phyloP scores from a whole-genome alignment of 345 rosid species.

The Bruguiera gymnorhiza region DNA sequence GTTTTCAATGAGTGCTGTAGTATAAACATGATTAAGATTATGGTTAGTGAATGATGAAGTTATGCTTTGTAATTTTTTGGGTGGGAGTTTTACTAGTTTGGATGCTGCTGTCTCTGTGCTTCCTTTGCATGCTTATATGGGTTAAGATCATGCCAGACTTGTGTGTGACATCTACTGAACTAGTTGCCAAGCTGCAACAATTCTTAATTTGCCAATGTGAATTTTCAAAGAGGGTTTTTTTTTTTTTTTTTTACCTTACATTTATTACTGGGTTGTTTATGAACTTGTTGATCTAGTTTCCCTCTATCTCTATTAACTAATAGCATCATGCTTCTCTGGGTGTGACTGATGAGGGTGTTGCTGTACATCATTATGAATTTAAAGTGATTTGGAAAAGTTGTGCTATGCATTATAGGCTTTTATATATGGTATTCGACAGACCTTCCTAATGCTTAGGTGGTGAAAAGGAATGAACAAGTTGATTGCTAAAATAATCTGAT shows the following conservation, averaged over 20 bases:
- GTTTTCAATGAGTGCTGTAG: neutral
- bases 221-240: neutral
- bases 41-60: neutral
- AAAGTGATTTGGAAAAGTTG: neutral
- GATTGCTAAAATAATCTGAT: neutral
- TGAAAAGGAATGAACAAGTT: neutral
- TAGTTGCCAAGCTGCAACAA: too few relatives aligned
- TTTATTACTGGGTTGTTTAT: constrained; percentile 4
- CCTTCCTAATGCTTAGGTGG: too few relatives aligned
- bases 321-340: neutral
- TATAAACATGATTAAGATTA: neutral
- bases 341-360: neutral
- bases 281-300: neutral
- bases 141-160: neutral
- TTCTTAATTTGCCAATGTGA: neutral
- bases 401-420: neutral
- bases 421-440: neutral
- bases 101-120: neutral
- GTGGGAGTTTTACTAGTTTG: neutral
- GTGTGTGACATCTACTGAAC: too few relatives aligned
- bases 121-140: neutral
- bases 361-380: neutral
- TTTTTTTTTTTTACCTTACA: neutral
- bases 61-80: too few relatives aligned
- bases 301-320: neutral